phyloP scores from a whole-genome alignment of 2,329 filamentous ascomycete genomes.

The Chaetomiaceae sp. region DNA sequence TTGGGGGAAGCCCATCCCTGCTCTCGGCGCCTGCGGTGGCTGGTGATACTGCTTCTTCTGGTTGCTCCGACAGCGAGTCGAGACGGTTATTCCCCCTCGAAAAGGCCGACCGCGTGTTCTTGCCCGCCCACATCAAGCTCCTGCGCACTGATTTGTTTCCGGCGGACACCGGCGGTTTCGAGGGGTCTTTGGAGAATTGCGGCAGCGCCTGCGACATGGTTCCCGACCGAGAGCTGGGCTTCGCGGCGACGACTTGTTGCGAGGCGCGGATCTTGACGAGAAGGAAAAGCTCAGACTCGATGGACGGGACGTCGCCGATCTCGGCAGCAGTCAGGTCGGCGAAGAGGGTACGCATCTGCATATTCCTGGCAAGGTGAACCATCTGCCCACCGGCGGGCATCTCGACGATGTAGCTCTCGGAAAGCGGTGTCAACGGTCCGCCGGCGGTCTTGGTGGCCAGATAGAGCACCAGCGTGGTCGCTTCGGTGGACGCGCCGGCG shows the following conservation, averaged over 20 bases:
- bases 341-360: slow-evolving; percentile 78
- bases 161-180: slow-evolving; percentile 45
- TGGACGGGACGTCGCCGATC: slow-evolving; percentile 55
- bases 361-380: slow-evolving; percentile 57
- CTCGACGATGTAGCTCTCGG: slow-evolving; percentile 77
- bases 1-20: slow-evolving; percentile 47
- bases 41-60: slow-evolving; percentile 37
- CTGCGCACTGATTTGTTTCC: slow-evolving; percentile 53
- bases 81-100: slow-evolving; percentile 50
- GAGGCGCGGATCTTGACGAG: slow-evolving; percentile 71
- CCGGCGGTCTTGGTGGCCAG: slow-evolving; percentile 68
- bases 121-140: slow-evolving; percentile 67
- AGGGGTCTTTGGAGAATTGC: slow-evolving; percentile 38
- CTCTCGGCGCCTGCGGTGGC: slow-evolving; percentile 35
- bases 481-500: slow-evolving; percentile 68
- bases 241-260: slow-evolving; percentile 44
- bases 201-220: slow-evolving; percentile 36
- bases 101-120: slow-evolving; percentile 49
- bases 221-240: slow-evolving; percentile 50
- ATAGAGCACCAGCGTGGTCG: slow-evolving; percentile 71
- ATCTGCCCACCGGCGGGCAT: slow-evolving; percentile 70
- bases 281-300: slow-evolving; percentile 72
- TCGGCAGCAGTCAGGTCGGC: slow-evolving; percentile 78
- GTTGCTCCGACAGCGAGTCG: slow-evolving; percentile 52
- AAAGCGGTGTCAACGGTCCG: slow-evolving; percentile 61